Conservation (phyloP, 768 basidiomycete species). For the Termitomyces heimii region DNA sequence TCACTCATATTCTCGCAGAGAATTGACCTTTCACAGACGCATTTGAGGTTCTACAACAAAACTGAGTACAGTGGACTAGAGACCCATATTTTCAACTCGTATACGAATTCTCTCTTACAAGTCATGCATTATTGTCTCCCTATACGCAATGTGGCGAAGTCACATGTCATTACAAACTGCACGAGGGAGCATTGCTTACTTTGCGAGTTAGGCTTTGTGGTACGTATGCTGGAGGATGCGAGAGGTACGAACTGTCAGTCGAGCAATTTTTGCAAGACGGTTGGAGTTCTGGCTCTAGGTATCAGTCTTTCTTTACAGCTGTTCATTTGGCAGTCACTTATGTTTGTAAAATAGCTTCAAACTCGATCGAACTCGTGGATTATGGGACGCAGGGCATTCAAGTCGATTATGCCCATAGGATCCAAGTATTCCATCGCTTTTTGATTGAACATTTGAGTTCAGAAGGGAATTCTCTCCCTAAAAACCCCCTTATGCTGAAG, state of each 20-base stretch:
- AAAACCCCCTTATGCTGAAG: conserved; percentile 49
- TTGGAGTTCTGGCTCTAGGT: conserved; percentile 87
- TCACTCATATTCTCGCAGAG: not conserved
- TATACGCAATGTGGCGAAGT: conserved; percentile 78
- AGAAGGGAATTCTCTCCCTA: conserved; percentile 61
- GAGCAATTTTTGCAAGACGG: conserved; percentile 94
- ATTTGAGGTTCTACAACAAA: conserved; percentile 82
- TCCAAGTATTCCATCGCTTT: conserved; percentile 94
- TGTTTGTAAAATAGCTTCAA: conserved; percentile 39
- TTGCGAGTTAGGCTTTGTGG: conserved; percentile 93
- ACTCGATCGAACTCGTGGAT: conserved; percentile 86
- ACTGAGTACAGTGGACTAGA: conserved; percentile 90
- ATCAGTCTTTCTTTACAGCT: conserved; percentile 7
- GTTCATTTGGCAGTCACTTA: not conserved
- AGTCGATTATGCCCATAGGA: conserved; percentile 80
- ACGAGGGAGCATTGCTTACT: conserved; percentile 87
- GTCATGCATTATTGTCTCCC: conserved; percentile 82
- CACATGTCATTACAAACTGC: conserved; percentile 87
- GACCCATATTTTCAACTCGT: conserved; percentile 95
- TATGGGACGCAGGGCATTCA: conserved; percentile 72
- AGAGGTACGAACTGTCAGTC: conserved; percentile 92
- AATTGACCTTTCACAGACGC: not conserved
- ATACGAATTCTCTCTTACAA: conserved; percentile 89
- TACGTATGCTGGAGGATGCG: conserved; percentile 95
- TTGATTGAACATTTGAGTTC: conserved; percentile 77